These are phyloP conservation scores for Aspergillus costaricaensis DNA, from an alignment of 2,329 filamentous ascomycete genomes.

Conservation along the genomic window DNA sequence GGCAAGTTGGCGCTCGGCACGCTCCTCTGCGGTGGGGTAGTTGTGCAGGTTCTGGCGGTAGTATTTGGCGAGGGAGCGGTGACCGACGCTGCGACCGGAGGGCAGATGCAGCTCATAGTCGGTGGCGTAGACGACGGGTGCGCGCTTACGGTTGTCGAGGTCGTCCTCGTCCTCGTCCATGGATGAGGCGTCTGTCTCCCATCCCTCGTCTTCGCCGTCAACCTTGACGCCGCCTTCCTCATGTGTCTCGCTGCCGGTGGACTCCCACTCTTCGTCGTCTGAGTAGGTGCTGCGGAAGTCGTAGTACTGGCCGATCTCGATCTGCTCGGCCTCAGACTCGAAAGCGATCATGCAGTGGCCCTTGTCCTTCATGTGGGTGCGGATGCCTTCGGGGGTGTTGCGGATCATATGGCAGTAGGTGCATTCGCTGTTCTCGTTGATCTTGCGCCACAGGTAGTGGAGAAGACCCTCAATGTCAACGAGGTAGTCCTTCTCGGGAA, in stretches of 20 bases:
- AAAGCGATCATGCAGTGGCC: conserved; percentile 97
- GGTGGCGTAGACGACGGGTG: conserved; percentile 77
- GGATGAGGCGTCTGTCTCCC: conserved; percentile 95
- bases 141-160: conserved; percentile 80
- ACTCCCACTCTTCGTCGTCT: conserved; percentile 68
- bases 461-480: conserved; percentile 81
- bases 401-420: conserved; percentile 84
- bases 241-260: conserved; percentile 39
- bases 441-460: conserved; percentile 73
- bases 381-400: conserved; percentile 74
- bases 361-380: conserved; percentile 97
- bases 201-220: conserved; percentile 66
- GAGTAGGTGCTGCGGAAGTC: conserved; percentile 96
- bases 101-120: conserved; percentile 94
- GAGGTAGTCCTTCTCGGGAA: conserved; percentile 84
- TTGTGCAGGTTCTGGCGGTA: conserved; percentile 89
- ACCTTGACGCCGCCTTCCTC: conserved; percentile 65
- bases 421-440: conserved; percentile 79
- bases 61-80: conserved; percentile 83
- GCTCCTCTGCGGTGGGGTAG: conserved; percentile 78
- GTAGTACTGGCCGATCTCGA: conserved; percentile 94
- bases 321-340: conserved; percentile 81
- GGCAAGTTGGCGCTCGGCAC: conserved; percentile 63
- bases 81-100: conserved; percentile 83
- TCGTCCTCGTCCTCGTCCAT: conserved; percentile 79